Evolutionary conservation across 208 protist species (phyloP).

Genomic region (Leishmania arabica): DNA sequence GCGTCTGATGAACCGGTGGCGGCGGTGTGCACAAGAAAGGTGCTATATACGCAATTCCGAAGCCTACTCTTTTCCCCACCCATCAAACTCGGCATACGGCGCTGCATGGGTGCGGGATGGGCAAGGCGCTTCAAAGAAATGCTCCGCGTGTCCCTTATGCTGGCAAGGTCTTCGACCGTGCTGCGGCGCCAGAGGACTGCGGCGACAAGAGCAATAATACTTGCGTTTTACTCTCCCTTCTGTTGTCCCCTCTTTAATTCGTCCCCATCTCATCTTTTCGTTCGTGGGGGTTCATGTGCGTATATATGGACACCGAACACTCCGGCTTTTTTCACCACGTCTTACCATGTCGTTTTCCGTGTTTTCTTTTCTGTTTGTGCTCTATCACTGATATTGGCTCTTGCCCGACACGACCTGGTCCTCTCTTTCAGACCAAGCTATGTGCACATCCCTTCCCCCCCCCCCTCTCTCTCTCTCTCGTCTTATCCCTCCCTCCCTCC

Average conservation of each 20-base stretch:
- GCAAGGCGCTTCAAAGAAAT: neutral
- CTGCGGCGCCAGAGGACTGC: neutral
- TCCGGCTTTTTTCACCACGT: neutral
- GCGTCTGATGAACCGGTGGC: neutral
- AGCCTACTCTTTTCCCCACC: neutral
- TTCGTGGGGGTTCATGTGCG: no score
- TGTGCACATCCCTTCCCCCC: neutral
- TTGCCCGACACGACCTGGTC: no score
- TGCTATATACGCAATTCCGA: neutral
- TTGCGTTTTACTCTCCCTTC: neutral
- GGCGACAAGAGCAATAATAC: neutral
- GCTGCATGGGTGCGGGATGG: neutral
- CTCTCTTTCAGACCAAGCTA: neutral
- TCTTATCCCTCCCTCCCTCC: neutral
- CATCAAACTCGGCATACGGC: neutral
- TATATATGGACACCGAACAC: neutral
- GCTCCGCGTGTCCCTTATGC: neutral
- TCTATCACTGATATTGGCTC: neutral
- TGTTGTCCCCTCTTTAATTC: neutral
- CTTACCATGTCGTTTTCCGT: neutral
- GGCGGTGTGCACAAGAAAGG: neutral
- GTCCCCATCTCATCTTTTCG: neutral
- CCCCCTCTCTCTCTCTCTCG: neutral
- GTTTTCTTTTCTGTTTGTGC: neutral
- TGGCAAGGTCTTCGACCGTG: neutral